Conservation (phyloP, 2,329 filamentous ascomycete genomes). For the Pseudogymnoascus sp. region DNA sequence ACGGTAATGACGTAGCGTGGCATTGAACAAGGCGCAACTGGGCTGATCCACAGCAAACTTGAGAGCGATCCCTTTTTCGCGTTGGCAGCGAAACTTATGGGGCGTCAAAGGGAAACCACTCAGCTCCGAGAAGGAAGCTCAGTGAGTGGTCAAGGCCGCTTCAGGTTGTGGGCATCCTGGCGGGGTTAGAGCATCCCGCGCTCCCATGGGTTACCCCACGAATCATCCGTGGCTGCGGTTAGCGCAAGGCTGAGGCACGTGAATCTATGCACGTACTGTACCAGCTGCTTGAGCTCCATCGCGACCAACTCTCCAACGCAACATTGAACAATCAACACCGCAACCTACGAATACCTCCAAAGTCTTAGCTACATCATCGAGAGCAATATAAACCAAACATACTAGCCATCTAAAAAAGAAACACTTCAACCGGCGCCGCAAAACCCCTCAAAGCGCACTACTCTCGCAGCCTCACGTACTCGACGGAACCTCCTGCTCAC, state of each 20-base stretch:
- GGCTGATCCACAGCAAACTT: neutral
- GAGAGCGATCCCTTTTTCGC: neutral
- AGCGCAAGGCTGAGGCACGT: slow-evolving; percentile 2
- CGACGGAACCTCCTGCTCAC: neutral
- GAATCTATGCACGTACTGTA: neutral
- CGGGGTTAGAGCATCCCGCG: neutral
- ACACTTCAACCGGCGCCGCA: neutral
- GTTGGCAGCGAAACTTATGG: neutral
- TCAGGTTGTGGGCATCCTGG: neutral
- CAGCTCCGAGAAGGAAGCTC: neutral
- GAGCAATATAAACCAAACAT: neutral
- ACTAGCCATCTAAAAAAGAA: neutral
- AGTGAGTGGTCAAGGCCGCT: neutral
- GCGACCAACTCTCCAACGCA: neutral
- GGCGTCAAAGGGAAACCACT: neutral
- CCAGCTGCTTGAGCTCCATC: neutral
- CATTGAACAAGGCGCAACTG: neutral
- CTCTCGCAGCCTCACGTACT: neutral
- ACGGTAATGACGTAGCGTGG: neutral
- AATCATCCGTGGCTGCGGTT: neutral
- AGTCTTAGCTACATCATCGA: neutral
- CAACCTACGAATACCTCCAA: neutral
- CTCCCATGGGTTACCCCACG: neutral
- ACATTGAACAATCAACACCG: neutral
- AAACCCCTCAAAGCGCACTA: neutral